Evolutionary conservation across 78 protist species (phyloP).

Genomic region (Protostelium mycophagum): DNA sequence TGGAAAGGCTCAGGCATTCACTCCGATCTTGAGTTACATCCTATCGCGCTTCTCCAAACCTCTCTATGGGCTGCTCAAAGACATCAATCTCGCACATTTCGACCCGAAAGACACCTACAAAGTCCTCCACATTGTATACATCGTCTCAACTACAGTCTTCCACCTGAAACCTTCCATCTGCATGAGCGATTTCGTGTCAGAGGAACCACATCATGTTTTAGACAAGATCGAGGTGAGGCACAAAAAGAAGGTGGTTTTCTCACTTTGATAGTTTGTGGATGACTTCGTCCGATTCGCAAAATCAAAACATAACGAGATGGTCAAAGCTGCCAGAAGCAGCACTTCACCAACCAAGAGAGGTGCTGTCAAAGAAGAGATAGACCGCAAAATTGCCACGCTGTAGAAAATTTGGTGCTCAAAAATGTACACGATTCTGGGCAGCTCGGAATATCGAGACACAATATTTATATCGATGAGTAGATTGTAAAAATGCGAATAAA

Average conservation of each 20-base stretch:
- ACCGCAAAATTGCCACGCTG: too few relatives aligned
- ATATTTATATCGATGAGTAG: too few relatives aligned
- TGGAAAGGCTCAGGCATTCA: neutral
- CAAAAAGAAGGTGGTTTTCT: too few relatives aligned
- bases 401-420: too few relatives aligned
- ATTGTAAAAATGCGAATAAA: too few relatives aligned
- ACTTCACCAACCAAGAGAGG: neutral
- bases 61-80: neutral
- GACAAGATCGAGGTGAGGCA: constrained; percentile 1
- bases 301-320: neutral
- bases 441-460: too few relatives aligned
- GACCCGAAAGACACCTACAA: neutral
- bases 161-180: neutral
- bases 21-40: neutral
- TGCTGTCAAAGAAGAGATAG: too few relatives aligned
- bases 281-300: neutral
- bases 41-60: neutral
- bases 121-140: neutral
- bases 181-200: neutral
- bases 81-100: neutral
- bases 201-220: neutral
- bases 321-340: neutral
- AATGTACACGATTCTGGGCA: too few relatives aligned
- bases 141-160: neutral
- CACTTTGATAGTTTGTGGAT: neutral